Conservation (phyloP, 2,329 filamentous ascomycete genomes). For the Zasmidium angulare region DNA sequence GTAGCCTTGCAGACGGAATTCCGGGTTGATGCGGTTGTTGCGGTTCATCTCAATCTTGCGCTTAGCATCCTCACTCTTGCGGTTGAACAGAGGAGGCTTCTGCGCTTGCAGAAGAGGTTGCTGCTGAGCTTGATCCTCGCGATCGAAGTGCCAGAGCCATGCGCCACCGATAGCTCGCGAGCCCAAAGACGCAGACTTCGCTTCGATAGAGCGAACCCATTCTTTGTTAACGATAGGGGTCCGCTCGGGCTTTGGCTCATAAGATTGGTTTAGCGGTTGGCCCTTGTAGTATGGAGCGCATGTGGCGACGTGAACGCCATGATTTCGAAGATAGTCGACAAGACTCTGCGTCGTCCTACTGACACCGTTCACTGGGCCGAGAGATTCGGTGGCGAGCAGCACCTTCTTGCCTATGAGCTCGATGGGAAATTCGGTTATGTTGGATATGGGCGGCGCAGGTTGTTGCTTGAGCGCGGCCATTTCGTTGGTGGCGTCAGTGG, state of each 20-base stretch:
- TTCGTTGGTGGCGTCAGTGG: background rate
- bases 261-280: conserved; percentile 45
- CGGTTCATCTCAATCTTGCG: conserved; percentile 31
- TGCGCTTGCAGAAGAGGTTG: conserved; percentile 17
- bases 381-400: conserved; percentile 68
- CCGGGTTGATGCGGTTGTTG: conserved; percentile 41
- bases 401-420: conserved; percentile 61
- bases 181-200: conserved; percentile 32
- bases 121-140: conserved; percentile 20
- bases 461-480: background rate
- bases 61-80: conserved; percentile 27
- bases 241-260: conserved; percentile 26
- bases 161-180: conserved; percentile 36
- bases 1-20: conserved; percentile 63
- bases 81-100: conserved; percentile 29
- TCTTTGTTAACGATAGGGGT: conserved; percentile 35
- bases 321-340: conserved; percentile 63
- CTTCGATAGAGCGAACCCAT: conserved; percentile 34
- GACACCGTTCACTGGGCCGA: conserved; percentile 72
- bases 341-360: conserved; percentile 69
- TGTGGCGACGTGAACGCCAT: conserved; percentile 65
- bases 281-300: conserved; percentile 62
- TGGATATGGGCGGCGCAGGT: background rate
- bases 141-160: conserved; percentile 34
- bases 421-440: conserved; percentile 38